Percentiles rank a stretch among this genome's conserved stretches.
These are phyloP conservation scores for Candida insectorum DNA, from an alignment of 805 yeast genomes.

Conservation along the genomic window DNA sequence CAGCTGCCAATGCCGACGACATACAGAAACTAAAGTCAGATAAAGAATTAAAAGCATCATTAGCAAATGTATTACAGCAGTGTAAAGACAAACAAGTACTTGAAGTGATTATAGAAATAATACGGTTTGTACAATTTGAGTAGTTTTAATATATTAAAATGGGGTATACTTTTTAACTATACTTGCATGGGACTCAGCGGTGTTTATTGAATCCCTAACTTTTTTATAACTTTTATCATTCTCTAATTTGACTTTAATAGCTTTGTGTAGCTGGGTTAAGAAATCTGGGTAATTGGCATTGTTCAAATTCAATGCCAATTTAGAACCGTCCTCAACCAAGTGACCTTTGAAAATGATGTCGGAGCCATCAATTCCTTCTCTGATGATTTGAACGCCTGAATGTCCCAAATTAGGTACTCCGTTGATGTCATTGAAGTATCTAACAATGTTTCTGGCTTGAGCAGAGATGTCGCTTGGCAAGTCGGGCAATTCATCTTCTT, in stretches of 20 bases:
- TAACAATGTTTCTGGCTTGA: slow-evolving; percentile 63
- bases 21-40: slow-evolving; percentile 1
- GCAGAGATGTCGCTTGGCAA: slow-evolving; percentile 64
- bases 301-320: slow-evolving; percentile 33
- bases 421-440: slow-evolving; percentile 42
- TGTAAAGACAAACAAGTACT: slow-evolving; percentile 7
- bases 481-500: slow-evolving; percentile 60
- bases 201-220: slow-evolving; percentile 24
- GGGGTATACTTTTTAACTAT: slow-evolving; percentile 38
- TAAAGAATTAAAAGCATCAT: slow-evolving; percentile 4
- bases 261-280: slow-evolving; percentile 63
- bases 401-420: slow-evolving; percentile 26
- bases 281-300: slow-evolving; percentile 59
- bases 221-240: slow-evolving; percentile 36
- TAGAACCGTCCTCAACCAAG: slow-evolving; percentile 68
- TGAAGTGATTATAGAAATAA: slow-evolving; percentile 12
- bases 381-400: slow-evolving; percentile 54
- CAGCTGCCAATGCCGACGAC: slow-evolving; percentile 6
- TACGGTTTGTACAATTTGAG: slow-evolving; percentile 8
- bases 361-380: slow-evolving; percentile 63
- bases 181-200: slow-evolving; percentile 27
- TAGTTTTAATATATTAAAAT: no score
- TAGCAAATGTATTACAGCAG: slow-evolving; percentile 1
- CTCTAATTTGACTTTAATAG: slow-evolving; percentile 51
- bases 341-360: slow-evolving; percentile 50